Conservation (phyloP, 2,329 filamentous ascomycete genomes). For the Ascochyta clinopodiicola region DNA sequence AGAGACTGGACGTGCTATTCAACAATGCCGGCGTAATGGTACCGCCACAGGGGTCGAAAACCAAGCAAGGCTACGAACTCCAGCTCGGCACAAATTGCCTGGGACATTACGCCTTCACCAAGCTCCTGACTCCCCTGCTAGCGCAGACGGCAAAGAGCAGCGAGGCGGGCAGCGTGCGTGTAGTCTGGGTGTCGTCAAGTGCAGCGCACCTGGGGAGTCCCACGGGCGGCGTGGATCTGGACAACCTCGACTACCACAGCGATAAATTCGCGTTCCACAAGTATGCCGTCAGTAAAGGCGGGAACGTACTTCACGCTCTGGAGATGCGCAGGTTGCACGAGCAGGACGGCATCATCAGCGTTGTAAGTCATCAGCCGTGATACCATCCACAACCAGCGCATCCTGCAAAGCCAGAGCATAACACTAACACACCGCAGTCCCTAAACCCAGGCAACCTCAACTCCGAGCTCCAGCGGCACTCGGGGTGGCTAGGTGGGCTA, state of each 20-base stretch:
- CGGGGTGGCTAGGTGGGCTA: neutral
- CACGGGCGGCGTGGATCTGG: conserved; percentile 24
- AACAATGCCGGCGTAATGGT: conserved; percentile 48
- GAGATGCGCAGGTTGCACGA: conserved; percentile 26
- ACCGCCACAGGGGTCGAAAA: conserved; percentile 31
- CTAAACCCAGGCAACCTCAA: conserved; percentile 51
- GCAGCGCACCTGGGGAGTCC: conserved; percentile 21
- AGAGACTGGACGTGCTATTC: conserved; percentile 51
- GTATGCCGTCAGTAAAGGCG: conserved; percentile 36
- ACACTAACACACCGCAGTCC: neutral
- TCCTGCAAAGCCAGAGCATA: neutral
- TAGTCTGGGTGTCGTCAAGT: conserved; percentile 40
- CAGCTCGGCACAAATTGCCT: conserved; percentile 52
- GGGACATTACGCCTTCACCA: conserved; percentile 50
- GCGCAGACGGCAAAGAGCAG: conserved; percentile 35
- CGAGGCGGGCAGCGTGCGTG: conserved; percentile 37
- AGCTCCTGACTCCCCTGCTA: conserved; percentile 48
- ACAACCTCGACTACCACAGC: conserved; percentile 24
- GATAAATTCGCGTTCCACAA: conserved; percentile 15
- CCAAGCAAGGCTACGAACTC: conserved; percentile 33
- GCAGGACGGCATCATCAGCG: conserved; percentile 26
- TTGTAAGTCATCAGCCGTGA: neutral
- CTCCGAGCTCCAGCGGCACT: conserved; percentile 44
- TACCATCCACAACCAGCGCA: no score
- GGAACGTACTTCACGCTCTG: conserved; percentile 36